Evolutionary conservation across 83 land plant species (phyloP).

Genomic region (Thuja plicata): DNA sequence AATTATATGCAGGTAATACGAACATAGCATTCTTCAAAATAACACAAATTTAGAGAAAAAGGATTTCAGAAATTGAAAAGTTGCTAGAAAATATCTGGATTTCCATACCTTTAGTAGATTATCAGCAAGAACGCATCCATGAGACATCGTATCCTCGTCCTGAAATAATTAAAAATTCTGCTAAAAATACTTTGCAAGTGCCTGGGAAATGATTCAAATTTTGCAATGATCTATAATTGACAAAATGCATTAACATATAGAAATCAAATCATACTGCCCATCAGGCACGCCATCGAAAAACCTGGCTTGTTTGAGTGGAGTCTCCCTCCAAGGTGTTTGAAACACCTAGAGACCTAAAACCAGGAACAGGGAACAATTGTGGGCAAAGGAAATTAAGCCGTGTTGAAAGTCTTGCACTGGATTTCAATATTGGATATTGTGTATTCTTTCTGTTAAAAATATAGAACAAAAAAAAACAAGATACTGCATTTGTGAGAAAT

Average conservation of each 20-base stretch:
- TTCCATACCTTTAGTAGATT: slow-evolving; percentile 54
- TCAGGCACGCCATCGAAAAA: slow-evolving; percentile 17
- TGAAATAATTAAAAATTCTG: slow-evolving; percentile 14
- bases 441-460: slow-evolving; percentile 60
- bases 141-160: slow-evolving; percentile 5
- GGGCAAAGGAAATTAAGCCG: slow-evolving; percentile 85
- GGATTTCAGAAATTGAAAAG: not conserved
- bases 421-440: slow-evolving; percentile 72
- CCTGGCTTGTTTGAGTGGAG: slow-evolving; percentile 35
- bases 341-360: slow-evolving; percentile 36
- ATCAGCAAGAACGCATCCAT: slow-evolving; percentile 35
- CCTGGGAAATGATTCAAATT: not conserved
- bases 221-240: not conserved
- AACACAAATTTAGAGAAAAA: not conserved
- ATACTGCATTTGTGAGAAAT: not conserved
- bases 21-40: slow-evolving; percentile 4
- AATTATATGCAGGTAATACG: not conserved
- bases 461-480: not conserved
- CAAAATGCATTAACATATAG: not conserved
- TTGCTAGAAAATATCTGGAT: not conserved
- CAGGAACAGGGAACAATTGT: slow-evolving; percentile 84
- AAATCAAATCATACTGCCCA: not conserved
- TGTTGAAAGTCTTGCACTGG: slow-evolving; percentile 83
- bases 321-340: slow-evolving; percentile 7
- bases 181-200: not conserved